These are phyloP conservation scores for Ogataea pini DNA, from an alignment of 805 yeast genomes.

Conservation along the genomic window DNA sequence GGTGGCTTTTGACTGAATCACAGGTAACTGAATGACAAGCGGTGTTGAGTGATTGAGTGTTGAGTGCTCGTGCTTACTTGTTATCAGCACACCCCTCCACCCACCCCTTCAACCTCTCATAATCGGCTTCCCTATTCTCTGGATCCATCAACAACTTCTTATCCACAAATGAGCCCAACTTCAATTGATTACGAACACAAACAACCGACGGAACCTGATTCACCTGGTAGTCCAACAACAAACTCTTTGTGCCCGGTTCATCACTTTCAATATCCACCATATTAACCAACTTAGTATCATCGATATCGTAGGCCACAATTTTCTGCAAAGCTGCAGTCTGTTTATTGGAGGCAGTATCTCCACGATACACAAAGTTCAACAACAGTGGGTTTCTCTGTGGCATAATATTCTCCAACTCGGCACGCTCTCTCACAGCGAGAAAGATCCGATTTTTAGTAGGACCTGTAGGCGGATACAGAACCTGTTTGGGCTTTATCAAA, in stretches of 20 bases:
- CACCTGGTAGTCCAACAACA: slow-evolving; percentile 56
- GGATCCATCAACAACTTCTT: slow-evolving; percentile 32
- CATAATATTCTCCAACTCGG: slow-evolving; percentile 58
- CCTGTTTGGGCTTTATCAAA: slow-evolving; percentile 31
- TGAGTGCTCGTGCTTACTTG: slow-evolving; percentile 16
- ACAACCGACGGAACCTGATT: slow-evolving; percentile 64
- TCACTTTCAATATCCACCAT: slow-evolving; percentile 75
- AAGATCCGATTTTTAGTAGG: slow-evolving; percentile 42
- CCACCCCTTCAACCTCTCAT: slow-evolving; percentile 45
- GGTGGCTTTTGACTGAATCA: no score
- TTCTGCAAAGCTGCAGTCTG: slow-evolving; percentile 63
- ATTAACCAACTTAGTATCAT: slow-evolving; percentile 44
- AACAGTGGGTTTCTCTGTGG: slow-evolving; percentile 61
- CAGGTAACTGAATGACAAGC: no score
- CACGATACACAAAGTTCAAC: slow-evolving; percentile 69
- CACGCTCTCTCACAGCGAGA: slow-evolving; percentile 53
- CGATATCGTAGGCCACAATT: slow-evolving; percentile 48
- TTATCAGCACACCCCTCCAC: slow-evolving; percentile 43
- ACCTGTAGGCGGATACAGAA: slow-evolving; percentile 40
- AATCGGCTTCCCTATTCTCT: slow-evolving; percentile 39
- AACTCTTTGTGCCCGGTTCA: slow-evolving; percentile 58
- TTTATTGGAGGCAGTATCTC: slow-evolving; percentile 61
- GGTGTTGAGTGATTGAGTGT: no score
- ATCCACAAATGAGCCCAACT: slow-evolving; percentile 42
- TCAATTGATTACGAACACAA: slow-evolving; percentile 64